Evolutionary conservation across 208 protist genomes (phyloP), one percentile per base, ranked within the genome.

Genomic region (Trichomonas vaginalis): DNA sequence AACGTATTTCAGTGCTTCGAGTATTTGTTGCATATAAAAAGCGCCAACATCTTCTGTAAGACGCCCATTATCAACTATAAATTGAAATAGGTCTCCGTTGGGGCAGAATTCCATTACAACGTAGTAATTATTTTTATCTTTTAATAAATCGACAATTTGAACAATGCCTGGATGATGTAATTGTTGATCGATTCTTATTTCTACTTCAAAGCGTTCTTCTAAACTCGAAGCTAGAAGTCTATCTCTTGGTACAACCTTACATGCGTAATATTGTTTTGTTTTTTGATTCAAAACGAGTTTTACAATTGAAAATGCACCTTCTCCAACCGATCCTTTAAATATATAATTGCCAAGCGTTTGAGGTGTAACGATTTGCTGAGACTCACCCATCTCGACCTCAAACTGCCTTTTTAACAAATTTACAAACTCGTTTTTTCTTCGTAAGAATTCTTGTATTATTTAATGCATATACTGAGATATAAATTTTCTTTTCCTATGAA

Each of bases 241-340:
- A 45, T 35, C 12, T 45, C 45, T 45, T 39, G 86, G 45, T 39
- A 92, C 45, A 56, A 92, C 51, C 51, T 92, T 92, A 15, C 86
- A 92, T 39, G 86, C 86, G 15, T 51, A 51, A 92, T 92, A 92
- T 92, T 92, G n/a, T 4, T 92, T 92, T 35, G 86, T 92, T 92
- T 92, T 51, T 4, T 35, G 14, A 6, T 92, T 48, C 14, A 92
- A 21, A n/a, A 51, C 86, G 14, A 92, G 45, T 51, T 51, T 92
- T 6, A 92, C 86, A 14, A 92, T 45, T 17, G 86, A 92, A 47
- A 92, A 92, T 2, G 86, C 40, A 49, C 86, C 86, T 92, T 92
- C 86, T 2, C 86, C 86, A 27, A 92, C 35, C 35, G 17, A 39
- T 0, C 86, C 86, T n/a, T 51, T 42, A 39, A 92, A 92, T 35